Evolutionary conservation across 495 filamentous ascomycete species (phyloP), one percentile per base, ranked within the genome.

Genomic region (Amphirosellinia nigrospora): DNA sequence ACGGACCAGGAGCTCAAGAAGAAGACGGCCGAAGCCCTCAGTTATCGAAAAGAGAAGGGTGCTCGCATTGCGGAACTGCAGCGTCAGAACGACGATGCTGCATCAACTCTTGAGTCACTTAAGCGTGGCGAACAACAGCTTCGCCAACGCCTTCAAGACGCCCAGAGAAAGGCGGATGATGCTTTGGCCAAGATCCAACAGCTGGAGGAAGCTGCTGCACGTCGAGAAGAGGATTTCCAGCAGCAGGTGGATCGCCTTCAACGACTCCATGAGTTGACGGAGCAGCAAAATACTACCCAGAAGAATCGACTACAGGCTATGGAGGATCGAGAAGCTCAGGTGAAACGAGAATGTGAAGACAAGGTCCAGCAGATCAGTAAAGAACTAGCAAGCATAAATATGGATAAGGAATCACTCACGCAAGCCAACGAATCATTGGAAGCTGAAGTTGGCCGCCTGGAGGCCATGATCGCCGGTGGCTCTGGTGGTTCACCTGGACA

Each of bases 41-140:
- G 94, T 72, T 96, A 92, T 83, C 89, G 96, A 66, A 98, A 97
- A 74, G 96, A 99, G 77, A 98, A 98, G 85, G 89, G 90, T 72
- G 88, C 92, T 0, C 90, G 92, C 23, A 91, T 98, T 72, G 83
- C 93, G 13, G 92, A 95, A 75, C 88, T 99, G 36, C 93, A 98
- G 77, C 92, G 93, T 19, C 87, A 91, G 60, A 92, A 94, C 71
- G 95, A 98, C 66, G 95, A 98, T 72, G 88, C 91, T 32, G 89
- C 84, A 70, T 88, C 89, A 10, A 91, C 81, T 10, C 85, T 94
- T 52, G 93, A 97, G 62, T 89, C 90, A 11, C 84, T 96, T 4
- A 89, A 90, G 68, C 89, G 91, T 21, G 93, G 88, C 52, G 93
- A 97, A 78, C 90, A 93, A 66, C 87, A 87, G 23, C 86, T 97